phyloP scores from a whole-genome alignment of 202 grass and related monocot species.

The Setaria viridis region DNA sequence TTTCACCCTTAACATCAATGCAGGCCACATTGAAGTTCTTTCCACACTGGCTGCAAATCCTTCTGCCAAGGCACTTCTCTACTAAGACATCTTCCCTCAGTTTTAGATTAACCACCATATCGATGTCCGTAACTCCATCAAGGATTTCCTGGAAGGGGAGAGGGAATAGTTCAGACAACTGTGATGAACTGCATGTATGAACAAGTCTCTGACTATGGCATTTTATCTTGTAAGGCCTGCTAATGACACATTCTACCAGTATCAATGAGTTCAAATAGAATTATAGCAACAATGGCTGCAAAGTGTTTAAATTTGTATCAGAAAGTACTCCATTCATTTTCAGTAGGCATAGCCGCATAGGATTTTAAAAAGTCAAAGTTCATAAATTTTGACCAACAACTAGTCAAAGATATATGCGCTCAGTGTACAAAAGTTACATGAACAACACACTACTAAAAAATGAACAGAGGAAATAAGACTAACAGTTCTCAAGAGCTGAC shows the following conservation, averaged over 20 bases:
- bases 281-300: background rate
- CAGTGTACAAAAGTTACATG: background rate
- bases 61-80: conserved; percentile 87
- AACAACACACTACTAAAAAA: background rate
- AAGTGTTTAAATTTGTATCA: background rate
- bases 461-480: background rate
- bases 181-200: conserved; percentile 11
- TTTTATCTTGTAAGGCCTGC: background rate
- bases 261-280: background rate
- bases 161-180: background rate
- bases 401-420: background rate
- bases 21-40: conserved; percentile 84
- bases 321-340: background rate
- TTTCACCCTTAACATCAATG: conserved; percentile 79
- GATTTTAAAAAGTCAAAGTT: background rate
- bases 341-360: background rate
- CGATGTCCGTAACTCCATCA: conserved; percentile 73
- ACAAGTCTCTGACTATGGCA: background rate
- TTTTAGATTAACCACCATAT: conserved; percentile 93
- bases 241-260: conserved; percentile 12
- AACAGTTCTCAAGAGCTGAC: background rate
- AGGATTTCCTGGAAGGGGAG: conserved; percentile 67
- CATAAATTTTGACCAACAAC: background rate
- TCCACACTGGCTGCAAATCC: conserved; percentile 75
- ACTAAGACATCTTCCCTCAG: conserved; percentile 80